Evolutionary conservation across 352 stramenopile genomes (phyloP), one percentile per base, ranked within the genome.

Genomic region (Blastocystis sp.): DNA sequence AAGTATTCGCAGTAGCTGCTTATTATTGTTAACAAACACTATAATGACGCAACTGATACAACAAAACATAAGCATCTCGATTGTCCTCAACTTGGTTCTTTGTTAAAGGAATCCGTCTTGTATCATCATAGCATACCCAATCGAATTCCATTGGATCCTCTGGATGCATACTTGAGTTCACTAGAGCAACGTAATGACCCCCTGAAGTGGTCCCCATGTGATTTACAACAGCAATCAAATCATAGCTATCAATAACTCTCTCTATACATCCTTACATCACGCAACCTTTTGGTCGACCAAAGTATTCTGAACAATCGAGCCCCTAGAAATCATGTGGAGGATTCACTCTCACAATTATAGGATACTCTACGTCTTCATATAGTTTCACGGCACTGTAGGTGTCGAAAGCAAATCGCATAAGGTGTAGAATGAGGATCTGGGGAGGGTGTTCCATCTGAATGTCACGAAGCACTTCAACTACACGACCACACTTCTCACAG

Each of bases 361-460:
- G 93, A 87, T 94, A 94, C 51, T 90, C 92, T 80, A 95, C 93
- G 37, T 90, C 90, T 3, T 92, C 94, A 24, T 80, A 94, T 44
- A 95, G 92, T 64, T 95, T 95, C 89, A 95, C 93, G 40, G 93
- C 91, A 81, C 92, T 94, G 66, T 94, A 94, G 0, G 91, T 94
- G 19, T 93, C 94, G 90, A 92, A 95, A 48, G 92, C 93, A 59
- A 95, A 95, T 0, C 93, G 93, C 90, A 95, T 95, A 60, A 95
- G 91, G 78, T 95, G 93, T 22, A 95, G 58, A 58, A 95, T 93
- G 57, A 95, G 91, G 48, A 95, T 90, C 17, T 92, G 90, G 3
- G 93, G 93, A 27, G 51, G 44, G 42, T 81, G 70, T n/a, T 59
- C 53, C 40, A 81, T 81, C 70, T 48, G 22, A 51, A 40, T 42